Evolutionary conservation across 176 grass and related monocot species (phyloP), one percentile per base, ranked within the genome.

Genomic region (Ensete glaucum): DNA sequence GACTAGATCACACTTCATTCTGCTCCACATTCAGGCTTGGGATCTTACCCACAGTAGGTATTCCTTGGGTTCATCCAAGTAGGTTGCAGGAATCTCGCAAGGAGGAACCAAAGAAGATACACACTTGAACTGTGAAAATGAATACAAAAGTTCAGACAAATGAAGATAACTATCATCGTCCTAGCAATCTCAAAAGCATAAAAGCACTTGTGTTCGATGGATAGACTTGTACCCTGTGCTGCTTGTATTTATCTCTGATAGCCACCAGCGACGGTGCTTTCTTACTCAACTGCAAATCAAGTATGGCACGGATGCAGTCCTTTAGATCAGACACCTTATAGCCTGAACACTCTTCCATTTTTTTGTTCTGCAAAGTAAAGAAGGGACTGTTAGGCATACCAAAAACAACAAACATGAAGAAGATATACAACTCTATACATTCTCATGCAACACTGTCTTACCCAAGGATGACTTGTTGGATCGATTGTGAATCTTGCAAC

Each of bases 221-320:
- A 69, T 2, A 49, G 27, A 9, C 19, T 27, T 75, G 81, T 86
- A 95, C 96, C 83, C 77, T 91, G 62, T 91, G 91, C 29, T 89
- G 86, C 85, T 86, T 99, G 83, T 94, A 99, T 81, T 99, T 99
- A 4, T 91, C 91, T 43, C 87, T 84, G 71, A 95, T 83, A 55
- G 91, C 88, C 0, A 20, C 64, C 55, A 89, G 74, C 9, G 59
- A 78, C 52, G 83, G 43, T 27, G 76, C 77, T 78, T 82, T 99
- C 62, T 73, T 89, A 29, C 73, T 86, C 59, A 95, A 82, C 80
- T 99, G 96, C 77, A 99, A 83, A 9, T 89, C 88, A 83, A 91
- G 88, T 53, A 99, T 76, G 20, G 79, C 76, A 43, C 11, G 59
- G 9, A 89, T 75, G 54, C 96, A 95, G 64, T 89, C 88, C 81